A percentile compares a stretch with the other conserved stretches of the same genome.
phyloP scores from a whole-genome alignment of 2,329 filamentous ascomycete species.

The Colletotrichum tofieldiae region DNA sequence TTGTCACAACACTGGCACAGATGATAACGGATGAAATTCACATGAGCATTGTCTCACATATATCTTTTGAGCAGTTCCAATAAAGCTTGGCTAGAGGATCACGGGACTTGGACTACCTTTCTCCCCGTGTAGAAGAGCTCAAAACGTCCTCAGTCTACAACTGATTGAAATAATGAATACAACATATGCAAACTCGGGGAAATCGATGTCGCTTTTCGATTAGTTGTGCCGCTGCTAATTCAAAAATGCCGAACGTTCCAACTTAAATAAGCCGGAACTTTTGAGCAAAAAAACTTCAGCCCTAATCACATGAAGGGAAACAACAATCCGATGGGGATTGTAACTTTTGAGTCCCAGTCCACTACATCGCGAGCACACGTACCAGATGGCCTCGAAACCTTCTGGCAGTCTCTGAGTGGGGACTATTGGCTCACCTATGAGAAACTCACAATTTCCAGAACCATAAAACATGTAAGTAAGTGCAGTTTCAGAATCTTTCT shows the following conservation, averaged over 20 bases:
- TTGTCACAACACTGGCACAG: neutral
- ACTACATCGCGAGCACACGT: neutral
- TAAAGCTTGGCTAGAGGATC: neutral
- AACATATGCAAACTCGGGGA: neutral
- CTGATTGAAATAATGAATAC: neutral
- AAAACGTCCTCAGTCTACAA: too few relatives aligned
- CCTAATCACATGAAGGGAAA: neutral
- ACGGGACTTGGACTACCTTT: neutral
- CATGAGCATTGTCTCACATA: neutral
- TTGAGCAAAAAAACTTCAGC: neutral
- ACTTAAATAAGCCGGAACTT: too few relatives aligned
- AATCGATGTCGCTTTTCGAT: neutral
- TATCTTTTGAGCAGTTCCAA: neutral
- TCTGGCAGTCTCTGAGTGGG: neutral
- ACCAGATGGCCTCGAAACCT: neutral
- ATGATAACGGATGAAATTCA: neutral
- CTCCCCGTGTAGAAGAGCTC: neutral
- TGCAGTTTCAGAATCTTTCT: neutral
- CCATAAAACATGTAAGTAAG: fast-evolving
- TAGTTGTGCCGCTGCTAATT: too few relatives aligned
- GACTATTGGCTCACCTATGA: neutral
- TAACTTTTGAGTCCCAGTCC: neutral
- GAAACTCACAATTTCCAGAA: neutral
- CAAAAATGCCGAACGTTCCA: neutral
- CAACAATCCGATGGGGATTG: neutral